phyloP scores from a whole-genome alignment of 73 alveolate genomes.

The Uronychia setigera region DNA sequence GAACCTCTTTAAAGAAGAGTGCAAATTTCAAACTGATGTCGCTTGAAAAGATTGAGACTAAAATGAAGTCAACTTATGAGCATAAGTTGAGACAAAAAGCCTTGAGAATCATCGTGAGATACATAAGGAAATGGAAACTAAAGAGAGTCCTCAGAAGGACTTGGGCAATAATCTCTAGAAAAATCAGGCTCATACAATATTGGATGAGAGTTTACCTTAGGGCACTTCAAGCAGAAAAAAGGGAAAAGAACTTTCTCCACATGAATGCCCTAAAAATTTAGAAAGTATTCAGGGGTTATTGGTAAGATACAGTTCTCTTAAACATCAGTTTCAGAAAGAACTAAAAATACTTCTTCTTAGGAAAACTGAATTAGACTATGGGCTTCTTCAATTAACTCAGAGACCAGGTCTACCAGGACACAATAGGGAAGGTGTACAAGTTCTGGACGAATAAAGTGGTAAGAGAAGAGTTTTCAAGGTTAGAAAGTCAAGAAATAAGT shows the following conservation, averaged over 20 bases:
- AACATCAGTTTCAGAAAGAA: background rate
- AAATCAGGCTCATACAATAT: background rate
- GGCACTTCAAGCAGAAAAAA: background rate
- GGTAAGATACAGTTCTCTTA: background rate
- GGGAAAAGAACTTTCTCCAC: background rate
- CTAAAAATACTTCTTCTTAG: background rate
- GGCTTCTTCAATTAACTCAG: background rate
- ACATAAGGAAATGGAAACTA: background rate
- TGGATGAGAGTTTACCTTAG: background rate
- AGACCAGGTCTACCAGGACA: background rate
- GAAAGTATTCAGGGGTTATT: background rate
- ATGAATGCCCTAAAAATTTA: no score
- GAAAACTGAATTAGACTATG: background rate
- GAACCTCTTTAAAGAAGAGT: background rate
- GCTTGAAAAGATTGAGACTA: background rate
- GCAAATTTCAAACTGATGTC: background rate
- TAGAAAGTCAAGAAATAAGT: background rate
- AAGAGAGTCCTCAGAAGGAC: background rate
- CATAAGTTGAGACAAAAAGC: background rate
- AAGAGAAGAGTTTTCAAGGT: background rate
- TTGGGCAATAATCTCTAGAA: background rate
- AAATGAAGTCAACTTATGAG: background rate
- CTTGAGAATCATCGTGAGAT: background rate
- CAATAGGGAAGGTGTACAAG: background rate
- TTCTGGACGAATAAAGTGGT: background rate